Base-by-base conservation (phyloP, 441 rosid species). In the Geranium incanum region DNA sequence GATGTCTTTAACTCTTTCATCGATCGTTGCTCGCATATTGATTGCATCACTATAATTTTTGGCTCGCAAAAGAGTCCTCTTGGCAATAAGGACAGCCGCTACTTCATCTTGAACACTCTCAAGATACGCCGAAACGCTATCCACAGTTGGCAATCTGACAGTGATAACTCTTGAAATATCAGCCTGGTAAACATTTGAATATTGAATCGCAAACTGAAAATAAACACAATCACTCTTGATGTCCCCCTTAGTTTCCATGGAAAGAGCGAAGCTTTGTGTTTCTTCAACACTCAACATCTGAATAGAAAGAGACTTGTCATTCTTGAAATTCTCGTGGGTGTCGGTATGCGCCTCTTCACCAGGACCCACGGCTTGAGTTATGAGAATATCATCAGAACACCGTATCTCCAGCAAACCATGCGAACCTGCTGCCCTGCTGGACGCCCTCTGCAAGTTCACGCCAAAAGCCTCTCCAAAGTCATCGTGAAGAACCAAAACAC, bases 391-490 rank as follows among this genome's bases (percentile, higher is more conserved):
- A 81, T 92, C 94, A 67, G 99, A 92, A 81, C 97, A 89, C 70
- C 97, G 90, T 78, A 92, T 85, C 78, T 95, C 99, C 84, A 95
- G 78, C 69, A 88, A 79, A 67, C 99, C 97, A 77, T 87, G 89
- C 63, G 95, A 89, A 66, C 93, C 97, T 43, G 95, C 89, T 19
- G 93, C 94, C 78, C 99, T 84, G 16, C 84, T 80, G 74, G 94
- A 85, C 62, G 99, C 97, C 78, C 97, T 86, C 79, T 95, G 97
- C 89, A 95, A 86, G 73, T 92, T 93, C 73, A 95, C 92, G 63
- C 97, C 96, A 77, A 95, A 92, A 71, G 99, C 94, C 84, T 95
- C 99, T 57, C 99, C 97, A 79, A 95, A 92, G 84, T 95, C 97
- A 72, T 95, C 97, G 67, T 92, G 97, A 70, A 95, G 99, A 74